Base-by-base conservation (phyloP, 108 stramenopile genomes). In the Conticribra weissflogii region DNA sequence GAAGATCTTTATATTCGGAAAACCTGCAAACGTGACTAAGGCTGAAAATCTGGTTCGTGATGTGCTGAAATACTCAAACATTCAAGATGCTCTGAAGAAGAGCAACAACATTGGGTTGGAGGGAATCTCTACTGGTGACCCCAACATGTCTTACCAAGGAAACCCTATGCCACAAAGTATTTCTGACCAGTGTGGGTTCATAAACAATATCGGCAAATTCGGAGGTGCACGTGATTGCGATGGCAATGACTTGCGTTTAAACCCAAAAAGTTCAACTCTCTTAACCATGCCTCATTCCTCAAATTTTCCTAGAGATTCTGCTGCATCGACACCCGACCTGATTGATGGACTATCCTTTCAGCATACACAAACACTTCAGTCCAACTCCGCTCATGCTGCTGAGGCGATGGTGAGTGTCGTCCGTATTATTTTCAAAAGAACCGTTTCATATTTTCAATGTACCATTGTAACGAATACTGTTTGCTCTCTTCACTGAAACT, bases 41-140 rank as follows among this genome's bases (percentile, higher is more conserved):
- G 96, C 96, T 2, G 82, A 86, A 23, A 72, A 76, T 28, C 72
- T 93, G 85, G 88, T 96, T 24, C 74, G 81, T 5, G 90, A 93
- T 50, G 93, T 94, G 16, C 66, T 96, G 71, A 88, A 68, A 54
- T 94, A 96, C 76, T 90, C 87, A 22, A 81, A 90, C 50, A 85
- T 87, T 12, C 88, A 85, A 45, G 70, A 71, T 48, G 32, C 60
- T n/a, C 54, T 19, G 44, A 21, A 53, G 23, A 19, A 56, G 41
- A 60, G 45, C 36, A 29, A 34, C n/a, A 56, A 49, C 18, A 19
- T 41, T 41, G 36, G 36, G 8, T 9, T 41, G 36, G 36, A 41
- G 12, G 36, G 36, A 9, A 41, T 41, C 8, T 9, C 36, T 9
- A 41, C 36, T 41, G 36, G 36, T 9, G 36, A 5, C 8, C 12